Base-by-base conservation (phyloP, 768 basidiomycete species). In the Termitomyces titanicus region DNA sequence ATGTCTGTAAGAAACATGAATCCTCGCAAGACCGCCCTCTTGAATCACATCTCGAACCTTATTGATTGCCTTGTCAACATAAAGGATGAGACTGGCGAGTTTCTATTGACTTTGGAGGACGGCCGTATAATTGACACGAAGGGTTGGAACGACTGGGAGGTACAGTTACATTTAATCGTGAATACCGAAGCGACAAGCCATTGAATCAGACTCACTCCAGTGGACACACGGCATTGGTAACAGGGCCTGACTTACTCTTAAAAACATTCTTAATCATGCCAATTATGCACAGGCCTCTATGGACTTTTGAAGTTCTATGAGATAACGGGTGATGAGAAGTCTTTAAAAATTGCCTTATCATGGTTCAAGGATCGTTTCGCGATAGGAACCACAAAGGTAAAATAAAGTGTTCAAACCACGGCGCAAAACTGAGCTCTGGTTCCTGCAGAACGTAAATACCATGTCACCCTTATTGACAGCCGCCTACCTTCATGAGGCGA, bases 111-210 rank as follows among this genome's bases (percentile, higher is more conserved):
- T 12, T 65, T 80, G n/a, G 66, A 68, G 13, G 79, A 82, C 64
- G 80, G 80, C 5, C 72, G 79, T 25, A 64, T 78, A 37, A 79
- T 83, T 39, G 80, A 84, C 57, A 83, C 81, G 1, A 83, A 83
- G 57, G 78, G 78, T 7, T 83, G 80, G 80, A 72, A 79, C 52
- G 79, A 80, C 51, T 83, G 81, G 80, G 79, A 82, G 64, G 74
- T 71, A 42, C 55, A 68, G 54, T 29, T 15, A 18, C 9, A 10
- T 40, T 31, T 7, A 39, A n/a, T 22, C 12, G 4, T 38, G 4
- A n/a, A 18, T 4, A 35, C 25, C 15, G 35, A 51, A 38, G 7
- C 22, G 6, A 49, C 31, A 38, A 24, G n/a, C 5, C 17, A 53
- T 34, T 46, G 39, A 45, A 27, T 35, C 38, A n/a, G 55, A n/a